phyloP scores from a whole-genome alignment of 2,329 filamentous ascomycete species.

The Botrytis sinoallii region DNA sequence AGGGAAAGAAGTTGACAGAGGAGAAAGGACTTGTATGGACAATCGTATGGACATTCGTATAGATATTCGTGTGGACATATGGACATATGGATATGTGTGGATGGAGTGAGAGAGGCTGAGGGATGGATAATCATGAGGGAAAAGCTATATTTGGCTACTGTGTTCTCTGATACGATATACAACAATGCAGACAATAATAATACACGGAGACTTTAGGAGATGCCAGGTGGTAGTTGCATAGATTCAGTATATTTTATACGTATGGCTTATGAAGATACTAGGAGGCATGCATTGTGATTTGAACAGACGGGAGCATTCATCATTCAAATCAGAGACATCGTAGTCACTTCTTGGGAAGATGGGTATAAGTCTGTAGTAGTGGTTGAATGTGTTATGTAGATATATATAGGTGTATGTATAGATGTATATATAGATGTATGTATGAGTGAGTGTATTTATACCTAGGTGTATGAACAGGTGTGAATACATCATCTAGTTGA shows the following conservation, averaged over 20 bases:
- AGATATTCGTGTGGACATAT: not conserved
- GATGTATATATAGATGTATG: too few species aligned
- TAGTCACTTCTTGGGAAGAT: not conserved
- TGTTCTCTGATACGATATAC: not conserved
- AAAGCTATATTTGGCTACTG: not conserved
- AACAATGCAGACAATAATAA: not conserved
- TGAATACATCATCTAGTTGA: not conserved
- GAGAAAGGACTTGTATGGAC: not conserved
- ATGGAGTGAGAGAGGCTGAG: not conserved
- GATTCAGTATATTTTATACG: not conserved
- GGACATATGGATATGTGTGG: not conserved
- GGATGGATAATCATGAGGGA: not conserved
- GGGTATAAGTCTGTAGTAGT: not conserved
- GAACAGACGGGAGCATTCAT: not conserved
- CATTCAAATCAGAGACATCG: not conserved
- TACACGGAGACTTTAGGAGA: not conserved
- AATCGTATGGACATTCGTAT: not conserved
- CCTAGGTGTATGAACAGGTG: not conserved
- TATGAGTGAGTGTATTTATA: too few species aligned
- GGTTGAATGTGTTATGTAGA: not conserved
- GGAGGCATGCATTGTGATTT: not conserved
- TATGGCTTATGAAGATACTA: not conserved
- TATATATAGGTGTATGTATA: not conserved
- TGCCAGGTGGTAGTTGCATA: not conserved
- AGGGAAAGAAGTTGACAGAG: not conserved